Percentiles rank a stretch among this genome's conserved stretches.
phyloP scores from a whole-genome alignment of 2,329 filamentous ascomycete genomes.

The Endoconidiophora laricicola region DNA sequence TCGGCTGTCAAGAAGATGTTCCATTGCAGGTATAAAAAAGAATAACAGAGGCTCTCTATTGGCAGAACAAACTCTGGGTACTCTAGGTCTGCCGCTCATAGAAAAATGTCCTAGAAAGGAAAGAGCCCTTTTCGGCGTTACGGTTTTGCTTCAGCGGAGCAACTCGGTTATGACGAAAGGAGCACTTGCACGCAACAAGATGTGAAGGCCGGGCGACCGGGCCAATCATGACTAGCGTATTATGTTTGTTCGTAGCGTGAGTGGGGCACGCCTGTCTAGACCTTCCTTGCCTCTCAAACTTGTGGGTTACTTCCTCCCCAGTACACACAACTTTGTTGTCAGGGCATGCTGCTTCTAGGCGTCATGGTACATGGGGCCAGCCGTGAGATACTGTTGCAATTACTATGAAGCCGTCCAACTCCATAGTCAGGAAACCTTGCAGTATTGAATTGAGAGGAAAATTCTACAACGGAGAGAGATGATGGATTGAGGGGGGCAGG shows the following conservation, averaged over 20 bases:
- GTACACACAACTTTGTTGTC: no score
- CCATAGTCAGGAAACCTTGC: no score
- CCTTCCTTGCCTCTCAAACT: conserved; percentile 3
- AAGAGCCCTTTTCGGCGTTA: conserved; percentile 13
- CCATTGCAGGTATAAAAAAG: neutral
- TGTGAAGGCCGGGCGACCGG: conserved; percentile 12
- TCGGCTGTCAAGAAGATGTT: no score
- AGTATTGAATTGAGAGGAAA: no score
- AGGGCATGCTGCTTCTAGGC: no score
- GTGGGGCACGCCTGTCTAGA: conserved; percentile 2
- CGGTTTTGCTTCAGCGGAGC: conserved; percentile 12
- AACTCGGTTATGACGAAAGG: conserved; percentile 14
- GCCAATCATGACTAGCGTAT: conserved; percentile 11
- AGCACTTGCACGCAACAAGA: conserved; percentile 6
- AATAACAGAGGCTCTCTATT: neutral
- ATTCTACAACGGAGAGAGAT: no score
- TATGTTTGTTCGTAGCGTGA: conserved; percentile 7
- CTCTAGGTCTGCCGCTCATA: neutral
- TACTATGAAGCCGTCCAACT: no score
- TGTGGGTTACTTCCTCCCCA: no score
- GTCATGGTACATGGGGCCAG: no score
- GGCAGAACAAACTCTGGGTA: neutral
- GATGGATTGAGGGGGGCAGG: no score
- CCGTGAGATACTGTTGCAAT: no score
- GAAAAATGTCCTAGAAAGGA: conserved; percentile 1